These are phyloP conservation scores for Dalbergia cochinchinensis DNA, from an alignment of 306 rosid genomes.

Conservation along the genomic window DNA sequence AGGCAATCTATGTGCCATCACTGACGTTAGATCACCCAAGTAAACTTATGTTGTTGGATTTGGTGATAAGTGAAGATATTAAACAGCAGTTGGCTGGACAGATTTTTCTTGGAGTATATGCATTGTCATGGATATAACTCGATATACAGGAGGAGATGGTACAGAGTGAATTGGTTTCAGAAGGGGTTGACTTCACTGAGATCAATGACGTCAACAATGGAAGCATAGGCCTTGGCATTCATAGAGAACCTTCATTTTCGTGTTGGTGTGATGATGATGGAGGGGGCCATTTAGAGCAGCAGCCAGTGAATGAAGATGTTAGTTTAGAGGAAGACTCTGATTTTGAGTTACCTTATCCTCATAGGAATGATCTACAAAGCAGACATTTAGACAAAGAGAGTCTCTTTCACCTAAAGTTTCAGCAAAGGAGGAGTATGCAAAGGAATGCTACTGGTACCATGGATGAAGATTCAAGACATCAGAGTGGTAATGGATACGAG, in stretches of 20 bases:
- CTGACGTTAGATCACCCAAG: constrained; percentile 33
- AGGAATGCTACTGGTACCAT: constrained; percentile 55
- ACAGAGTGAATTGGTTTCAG: constrained; percentile 58
- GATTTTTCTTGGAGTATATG: constrained; percentile 35
- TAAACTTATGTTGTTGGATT: constrained; percentile 41
- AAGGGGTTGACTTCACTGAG: constrained; percentile 49
- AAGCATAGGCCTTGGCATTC: constrained; percentile 54
- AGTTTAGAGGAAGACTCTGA: constrained; percentile 62
- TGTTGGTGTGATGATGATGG: constrained; percentile 74
- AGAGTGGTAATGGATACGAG: constrained; percentile 59
- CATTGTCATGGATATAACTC: constrained; percentile 50
- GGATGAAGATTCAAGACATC: constrained; percentile 58
- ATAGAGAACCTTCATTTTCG: constrained; percentile 77
- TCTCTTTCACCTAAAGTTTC: constrained; percentile 49
- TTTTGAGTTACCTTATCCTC: constrained; percentile 66
- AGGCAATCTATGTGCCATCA: background rate
- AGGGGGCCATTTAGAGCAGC: constrained; percentile 52
- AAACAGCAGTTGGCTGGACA: constrained; percentile 42
- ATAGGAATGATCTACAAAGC: constrained; percentile 55
- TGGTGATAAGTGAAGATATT: constrained; percentile 42
- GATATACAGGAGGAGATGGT: constrained; percentile 65
- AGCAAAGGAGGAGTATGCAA: constrained; percentile 57
- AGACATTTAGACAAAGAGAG: constrained; percentile 52
- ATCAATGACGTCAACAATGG: constrained; percentile 44
- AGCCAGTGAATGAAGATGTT: constrained; percentile 52